A percentile compares a stretch with the other conserved stretches of the same genome.
Evolutionary conservation across 441 rosid species (phyloP).

Genomic region (Cnidoscolus chayamansa): DNA sequence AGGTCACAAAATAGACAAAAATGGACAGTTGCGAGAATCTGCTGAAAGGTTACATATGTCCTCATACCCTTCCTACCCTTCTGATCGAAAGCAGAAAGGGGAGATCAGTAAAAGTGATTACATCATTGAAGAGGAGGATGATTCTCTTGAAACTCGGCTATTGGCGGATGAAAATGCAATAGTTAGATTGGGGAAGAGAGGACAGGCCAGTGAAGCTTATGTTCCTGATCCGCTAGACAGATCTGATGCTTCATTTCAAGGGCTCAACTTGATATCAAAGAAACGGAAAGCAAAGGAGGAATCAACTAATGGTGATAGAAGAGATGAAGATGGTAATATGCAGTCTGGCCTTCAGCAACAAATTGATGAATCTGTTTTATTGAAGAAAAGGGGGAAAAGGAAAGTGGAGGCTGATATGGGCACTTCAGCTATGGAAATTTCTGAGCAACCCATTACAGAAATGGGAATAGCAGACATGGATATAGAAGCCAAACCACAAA

Average conservation of each 20-base stretch:
- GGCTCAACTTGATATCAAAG: conserved; percentile 51
- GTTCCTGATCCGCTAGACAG: conserved; percentile 46
- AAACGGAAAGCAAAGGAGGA: conserved; percentile 72
- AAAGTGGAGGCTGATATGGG: conserved; percentile 55
- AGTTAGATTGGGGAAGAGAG: conserved; percentile 51
- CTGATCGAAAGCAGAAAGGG: conserved; percentile 55
- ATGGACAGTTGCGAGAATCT: conserved; percentile 48
- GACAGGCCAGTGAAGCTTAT: conserved; percentile 43
- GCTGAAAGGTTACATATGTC: conserved; percentile 43
- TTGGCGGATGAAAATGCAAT: conserved; percentile 41
- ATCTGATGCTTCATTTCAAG: conserved; percentile 47
- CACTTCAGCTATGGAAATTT: conserved; percentile 50
- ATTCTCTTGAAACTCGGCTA: conserved; percentile 36
- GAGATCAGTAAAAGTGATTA: conserved; percentile 30
- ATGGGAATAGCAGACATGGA: conserved; percentile 51
- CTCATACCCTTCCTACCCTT: conserved; percentile 45
- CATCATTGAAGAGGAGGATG: conserved; percentile 52
- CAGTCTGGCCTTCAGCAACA: conserved; percentile 44
- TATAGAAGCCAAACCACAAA: conserved; percentile 70
- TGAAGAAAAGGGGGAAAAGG: conserved; percentile 71
- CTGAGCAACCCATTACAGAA: conserved; percentile 49
- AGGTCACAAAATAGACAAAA: conserved; percentile 39
- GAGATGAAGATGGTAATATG: conserved; percentile 44
- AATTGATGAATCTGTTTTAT: conserved; percentile 40
- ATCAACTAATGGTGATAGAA: conserved; percentile 42